Evolutionary conservation across 495 filamentous ascomycete genomes (phyloP).

Genomic region (Hamigera avellanea): DNA sequence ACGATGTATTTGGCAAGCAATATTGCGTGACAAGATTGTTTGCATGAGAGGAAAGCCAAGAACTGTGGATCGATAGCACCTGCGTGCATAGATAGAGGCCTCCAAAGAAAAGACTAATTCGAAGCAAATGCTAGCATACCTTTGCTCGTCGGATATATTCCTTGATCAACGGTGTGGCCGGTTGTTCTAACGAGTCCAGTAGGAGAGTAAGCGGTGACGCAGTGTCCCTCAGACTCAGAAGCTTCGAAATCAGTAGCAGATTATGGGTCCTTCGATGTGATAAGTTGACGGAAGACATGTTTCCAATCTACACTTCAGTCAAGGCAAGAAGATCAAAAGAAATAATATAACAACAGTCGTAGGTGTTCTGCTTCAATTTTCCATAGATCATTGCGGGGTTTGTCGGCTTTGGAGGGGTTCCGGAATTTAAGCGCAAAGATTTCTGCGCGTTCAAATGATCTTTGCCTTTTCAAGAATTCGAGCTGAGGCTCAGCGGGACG

Average conservation of each 20-base stretch:
- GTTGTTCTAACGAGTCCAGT: slow-evolving; percentile 77
- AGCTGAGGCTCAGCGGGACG: slow-evolving; percentile 27
- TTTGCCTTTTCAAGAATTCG: slow-evolving; percentile 6
- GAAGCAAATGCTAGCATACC: slow-evolving; percentile 28
- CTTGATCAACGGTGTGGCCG: slow-evolving; percentile 52
- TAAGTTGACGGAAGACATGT: slow-evolving; percentile 30
- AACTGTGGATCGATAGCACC: too few species aligned
- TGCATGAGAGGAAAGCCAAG: too few species aligned
- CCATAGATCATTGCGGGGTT: slow-evolving; percentile 6
- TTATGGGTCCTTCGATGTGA: slow-evolving; percentile 75
- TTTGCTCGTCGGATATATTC: slow-evolving; percentile 71
- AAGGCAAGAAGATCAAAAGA: neutral
- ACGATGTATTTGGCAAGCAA: too few species aligned
- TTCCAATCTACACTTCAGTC: neutral
- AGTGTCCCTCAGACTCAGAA: slow-evolving; percentile 65
- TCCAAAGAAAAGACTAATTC: neutral
- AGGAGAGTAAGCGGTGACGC: slow-evolving; percentile 79
- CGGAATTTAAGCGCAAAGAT: slow-evolving; percentile 8
- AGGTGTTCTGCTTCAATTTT: neutral
- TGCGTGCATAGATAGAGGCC: too few species aligned
- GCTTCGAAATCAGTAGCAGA: slow-evolving; percentile 72
- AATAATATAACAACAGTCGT: neutral
- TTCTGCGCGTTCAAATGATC: slow-evolving; percentile 6
- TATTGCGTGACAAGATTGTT: too few species aligned
- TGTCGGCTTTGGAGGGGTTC: slow-evolving; percentile 8